A percentile compares a stretch with the other conserved stretches of the same genome.
These are phyloP conservation scores for Poronia punctata DNA, from an alignment of 495 filamentous ascomycete genomes.

Conservation along the genomic window DNA sequence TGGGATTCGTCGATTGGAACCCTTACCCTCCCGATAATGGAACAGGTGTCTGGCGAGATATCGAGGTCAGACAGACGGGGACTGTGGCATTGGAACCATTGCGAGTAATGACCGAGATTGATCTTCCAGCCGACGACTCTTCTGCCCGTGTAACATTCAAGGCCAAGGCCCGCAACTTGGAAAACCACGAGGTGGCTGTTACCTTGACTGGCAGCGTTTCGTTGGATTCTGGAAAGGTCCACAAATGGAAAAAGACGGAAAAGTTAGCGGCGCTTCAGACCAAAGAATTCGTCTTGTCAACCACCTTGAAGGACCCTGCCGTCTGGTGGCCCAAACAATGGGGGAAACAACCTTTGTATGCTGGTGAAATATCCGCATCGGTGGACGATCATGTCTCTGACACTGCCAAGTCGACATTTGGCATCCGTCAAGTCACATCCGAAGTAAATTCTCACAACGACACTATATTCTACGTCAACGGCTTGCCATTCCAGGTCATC, in stretches of 20 bases:
- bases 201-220: constrained; percentile 33
- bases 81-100: constrained; percentile 44
- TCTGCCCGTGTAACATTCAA: constrained; percentile 40
- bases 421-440: constrained; percentile 49
- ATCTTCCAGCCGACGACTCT: constrained; percentile 16
- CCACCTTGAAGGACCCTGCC: constrained; percentile 29
- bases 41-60: constrained; percentile 54
- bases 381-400: constrained; percentile 39
- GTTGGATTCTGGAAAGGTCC: constrained; percentile 13
- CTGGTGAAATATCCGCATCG: constrained; percentile 30
- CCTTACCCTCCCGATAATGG: constrained; percentile 53
- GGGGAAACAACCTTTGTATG: constrained; percentile 41
- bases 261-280: constrained; percentile 31
- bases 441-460: constrained; percentile 47
- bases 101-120: constrained; percentile 41
- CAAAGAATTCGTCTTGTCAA: constrained; percentile 31
- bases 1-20: constrained; percentile 63
- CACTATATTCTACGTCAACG: constrained; percentile 49
- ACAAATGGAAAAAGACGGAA: constrained; percentile 25
- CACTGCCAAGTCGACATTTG: constrained; percentile 33
- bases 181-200: constrained; percentile 28
- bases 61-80: constrained; percentile 53
- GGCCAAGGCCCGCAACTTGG: constrained; percentile 44
- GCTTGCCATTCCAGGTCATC: constrained; percentile 49
- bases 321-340: constrained; percentile 47